Evolutionary conservation across 176 grass and related monocot genomes (phyloP).

Genomic region (Tillandsia fasciculata): DNA sequence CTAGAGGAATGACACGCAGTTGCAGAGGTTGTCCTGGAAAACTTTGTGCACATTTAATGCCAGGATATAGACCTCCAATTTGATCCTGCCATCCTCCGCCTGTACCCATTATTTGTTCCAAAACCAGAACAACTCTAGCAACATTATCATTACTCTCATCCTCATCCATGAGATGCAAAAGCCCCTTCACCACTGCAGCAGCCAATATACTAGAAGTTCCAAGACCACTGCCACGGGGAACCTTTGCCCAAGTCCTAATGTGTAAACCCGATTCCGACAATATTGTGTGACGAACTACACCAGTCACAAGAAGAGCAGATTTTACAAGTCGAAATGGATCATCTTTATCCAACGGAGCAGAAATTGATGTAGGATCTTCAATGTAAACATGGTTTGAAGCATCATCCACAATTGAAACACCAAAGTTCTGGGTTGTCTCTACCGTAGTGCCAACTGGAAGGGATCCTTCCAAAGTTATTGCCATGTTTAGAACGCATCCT

Average conservation of each 20-base stretch:
- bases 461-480: constrained; percentile 60
- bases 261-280: constrained; percentile 47
- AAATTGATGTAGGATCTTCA: constrained; percentile 41
- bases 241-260: constrained; percentile 66
- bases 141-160: constrained; percentile 58
- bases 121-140: constrained; percentile 64
- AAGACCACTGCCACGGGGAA: constrained; percentile 86
- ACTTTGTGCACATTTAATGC: constrained; percentile 82
- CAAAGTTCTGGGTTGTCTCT: constrained; percentile 47
- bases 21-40: constrained; percentile 66
- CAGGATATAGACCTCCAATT: constrained; percentile 77
- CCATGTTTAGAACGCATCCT: constrained; percentile 98
- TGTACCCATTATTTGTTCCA: constrained; percentile 92
- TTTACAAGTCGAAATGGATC: constrained; percentile 83
- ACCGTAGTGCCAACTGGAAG: constrained; percentile 55
- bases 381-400: constrained; percentile 39
- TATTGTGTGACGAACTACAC: constrained; percentile 35
- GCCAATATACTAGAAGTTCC: constrained; percentile 87
- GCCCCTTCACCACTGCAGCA: constrained; percentile 72
- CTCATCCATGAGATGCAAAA: constrained; percentile 65
- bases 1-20: constrained; percentile 51
- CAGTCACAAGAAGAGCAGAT: constrained; percentile 65
- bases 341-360: constrained; percentile 41
- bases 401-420: constrained; percentile 63
- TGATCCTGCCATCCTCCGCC: constrained; percentile 98